Evolutionary conservation across 352 stramenopile species (phyloP).

Genomic region (Paralagenidium karlingii): DNA sequence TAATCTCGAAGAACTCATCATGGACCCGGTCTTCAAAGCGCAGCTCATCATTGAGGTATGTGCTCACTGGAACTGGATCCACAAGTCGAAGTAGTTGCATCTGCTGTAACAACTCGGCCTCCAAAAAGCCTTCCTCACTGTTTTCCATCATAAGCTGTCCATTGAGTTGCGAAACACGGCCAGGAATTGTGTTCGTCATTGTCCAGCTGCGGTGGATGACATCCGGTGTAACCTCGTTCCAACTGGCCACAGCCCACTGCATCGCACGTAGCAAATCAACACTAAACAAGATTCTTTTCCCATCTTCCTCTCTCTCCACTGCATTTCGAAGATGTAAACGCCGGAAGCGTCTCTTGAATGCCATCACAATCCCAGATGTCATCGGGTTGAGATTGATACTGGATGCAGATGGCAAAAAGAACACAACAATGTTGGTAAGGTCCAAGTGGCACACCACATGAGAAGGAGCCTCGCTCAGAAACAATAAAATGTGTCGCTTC

Average conservation of each 20-base stretch:
- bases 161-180: conserved; percentile 29
- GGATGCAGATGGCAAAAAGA: conserved; percentile 29
- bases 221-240: conserved; percentile 57
- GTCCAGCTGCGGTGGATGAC: conserved; percentile 59
- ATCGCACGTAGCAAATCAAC: conserved; percentile 67
- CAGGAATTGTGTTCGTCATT: conserved; percentile 34
- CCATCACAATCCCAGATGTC: conserved; percentile 34
- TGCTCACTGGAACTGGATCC: conserved; percentile 40
- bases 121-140: conserved; percentile 36
- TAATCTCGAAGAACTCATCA: conserved; percentile 76
- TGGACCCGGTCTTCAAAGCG: conserved; percentile 59
- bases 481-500: conserved; percentile 62
- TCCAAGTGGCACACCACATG: conserved; percentile 67
- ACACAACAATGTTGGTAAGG: conserved; percentile 60
- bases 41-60: conserved; percentile 62
- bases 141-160: conserved; percentile 33
- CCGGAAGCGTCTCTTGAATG: conserved; percentile 68
- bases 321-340: conserved; percentile 53
- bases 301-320: conserved; percentile 37
- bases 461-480: conserved; percentile 67
- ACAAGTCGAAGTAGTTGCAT: conserved; percentile 48
- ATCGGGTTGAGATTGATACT: conserved; percentile 57
- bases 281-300: conserved; percentile 31
- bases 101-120: conserved; percentile 50
- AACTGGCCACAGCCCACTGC: conserved; percentile 58